Evolutionary conservation across 345 rosid species (phyloP), one percentile per base, ranked within the genome.

Genomic region (Luvunga scandens): DNA sequence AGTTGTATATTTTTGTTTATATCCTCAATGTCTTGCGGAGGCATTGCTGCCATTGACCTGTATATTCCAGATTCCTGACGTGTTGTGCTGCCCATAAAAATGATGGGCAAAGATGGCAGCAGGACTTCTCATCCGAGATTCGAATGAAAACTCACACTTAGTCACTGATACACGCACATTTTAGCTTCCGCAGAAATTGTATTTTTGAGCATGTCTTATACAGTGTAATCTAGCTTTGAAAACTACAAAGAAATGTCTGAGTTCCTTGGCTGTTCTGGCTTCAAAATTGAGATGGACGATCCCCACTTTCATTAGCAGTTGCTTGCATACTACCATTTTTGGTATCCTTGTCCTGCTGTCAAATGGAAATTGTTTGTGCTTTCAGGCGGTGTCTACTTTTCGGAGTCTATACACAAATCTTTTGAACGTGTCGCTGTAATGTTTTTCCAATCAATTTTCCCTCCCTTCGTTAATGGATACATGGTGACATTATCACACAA

Each of bases 41-140:
- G 72, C 76, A 24, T 78, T 70, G 79, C 80, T 33, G 72, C 75
- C 67, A 55, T 73, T 12, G 57, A 62, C 72, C 59, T 78, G 79
- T 73, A 53, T 77, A 74, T 84, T 42, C 25, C 66, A 69, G 62
- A 67, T 84, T 42, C 25, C 66, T 75, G 66, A 63, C 67, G 48
- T 45, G 59, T 71, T 50, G 38, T 60, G 75, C n/a, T 19, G 69
- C 70, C 53, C 70, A 66, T 25, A 79, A 53, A 50, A 63, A 42
- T 16, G 28, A 70, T 21, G 57, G 66, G n/a, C 79, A 57, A 55
- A 67, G 63, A 24, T 61, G 60, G 71, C 55, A 14, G 71, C 55
- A 21, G 71, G 60, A 24, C 42, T 48, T 38, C 19, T 39, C 72
- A 42, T 24, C 67, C 16, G 66, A 57, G 30, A 53, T 24, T 16